Conservation (phyloP, 768 basidiomycete species). For the Mycena vulgaris region DNA sequence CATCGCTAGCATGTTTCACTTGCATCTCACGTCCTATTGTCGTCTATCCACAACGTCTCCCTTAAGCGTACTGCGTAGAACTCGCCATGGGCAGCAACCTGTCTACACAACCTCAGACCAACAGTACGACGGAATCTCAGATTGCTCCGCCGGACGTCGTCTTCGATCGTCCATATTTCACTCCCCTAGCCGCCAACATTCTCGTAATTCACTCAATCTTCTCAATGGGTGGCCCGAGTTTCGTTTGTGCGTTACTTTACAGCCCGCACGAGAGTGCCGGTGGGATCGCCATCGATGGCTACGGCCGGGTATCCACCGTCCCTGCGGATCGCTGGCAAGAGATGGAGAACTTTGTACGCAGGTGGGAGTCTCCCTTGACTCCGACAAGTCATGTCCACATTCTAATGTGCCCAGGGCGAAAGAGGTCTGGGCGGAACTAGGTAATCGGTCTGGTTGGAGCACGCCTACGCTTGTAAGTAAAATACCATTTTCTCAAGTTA, state of each 20-base stretch:
- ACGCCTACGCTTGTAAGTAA: not conserved
- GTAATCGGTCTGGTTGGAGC: constrained; percentile 7
- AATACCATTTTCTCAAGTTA: not conserved
- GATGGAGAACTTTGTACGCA: constrained; percentile 1
- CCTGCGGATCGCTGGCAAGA: constrained; percentile 16
- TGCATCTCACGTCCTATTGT: too few relatives aligned
- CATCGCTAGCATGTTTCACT: too few relatives aligned
- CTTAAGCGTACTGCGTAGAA: not conserved
- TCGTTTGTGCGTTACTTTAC: constrained; percentile 7
- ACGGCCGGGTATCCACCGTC: constrained; percentile 1
- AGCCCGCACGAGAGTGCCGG: constrained; percentile 3
- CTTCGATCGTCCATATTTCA: constrained; percentile 3
- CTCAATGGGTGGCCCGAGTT: constrained; percentile 1
- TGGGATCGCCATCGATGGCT: not conserved
- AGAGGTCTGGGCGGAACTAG: not conserved
- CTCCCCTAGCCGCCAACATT: not conserved
- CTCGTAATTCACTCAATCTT: not conserved
- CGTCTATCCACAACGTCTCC: not conserved
- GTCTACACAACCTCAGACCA: not conserved
- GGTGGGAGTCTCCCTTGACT: not conserved
- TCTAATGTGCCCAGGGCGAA: not conserved
- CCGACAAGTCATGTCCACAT: too few relatives aligned
- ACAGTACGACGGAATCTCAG: not conserved
- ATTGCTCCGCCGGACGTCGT: not conserved
- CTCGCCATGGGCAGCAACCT: not conserved